Conservation (phyloP, 106 monocot genomes). For the Chionographis japonica region DNA sequence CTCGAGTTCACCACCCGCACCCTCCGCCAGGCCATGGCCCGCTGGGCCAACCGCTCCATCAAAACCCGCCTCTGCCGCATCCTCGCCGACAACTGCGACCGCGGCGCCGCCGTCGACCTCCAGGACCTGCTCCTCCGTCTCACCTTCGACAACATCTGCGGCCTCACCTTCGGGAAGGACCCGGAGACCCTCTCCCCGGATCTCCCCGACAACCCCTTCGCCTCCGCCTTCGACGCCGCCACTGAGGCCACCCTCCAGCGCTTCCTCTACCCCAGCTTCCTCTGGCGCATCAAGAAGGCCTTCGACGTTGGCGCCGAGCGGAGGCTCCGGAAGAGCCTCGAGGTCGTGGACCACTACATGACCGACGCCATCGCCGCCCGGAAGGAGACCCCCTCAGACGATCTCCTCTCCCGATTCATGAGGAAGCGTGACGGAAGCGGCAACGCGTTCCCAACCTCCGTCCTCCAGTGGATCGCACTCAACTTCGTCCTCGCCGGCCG, state of each 20-base stretch:
- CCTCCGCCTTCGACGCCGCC: constrained; percentile 66
- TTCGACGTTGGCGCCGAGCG: constrained; percentile 56
- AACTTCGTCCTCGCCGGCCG: constrained; percentile 88
- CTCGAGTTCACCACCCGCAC: constrained; percentile 92
- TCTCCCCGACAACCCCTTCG: constrained; percentile 70
- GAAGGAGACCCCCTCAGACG: constrained; percentile 51
- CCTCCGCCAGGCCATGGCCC: constrained; percentile 75
- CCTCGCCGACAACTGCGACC: constrained; percentile 30
- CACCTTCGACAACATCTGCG: constrained; percentile 92
- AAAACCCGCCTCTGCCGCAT: constrained; percentile 65
- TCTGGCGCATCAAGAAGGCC: constrained; percentile 80
- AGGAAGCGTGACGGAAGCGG: constrained; percentile 62
- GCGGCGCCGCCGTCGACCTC: constrained; percentile 41
- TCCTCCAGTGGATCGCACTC: constrained; percentile 72
- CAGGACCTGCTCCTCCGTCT: constrained; percentile 81
- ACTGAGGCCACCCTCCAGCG: constrained; percentile 80
- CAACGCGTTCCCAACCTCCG: constrained; percentile 40
- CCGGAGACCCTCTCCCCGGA: constrained; percentile 76
- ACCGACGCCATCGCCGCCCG: constrained; percentile 52
- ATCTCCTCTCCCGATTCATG: constrained; percentile 84
- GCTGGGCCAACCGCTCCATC: constrained; percentile 66
- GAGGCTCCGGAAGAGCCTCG: constrained; percentile 45
- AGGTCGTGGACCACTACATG: constrained; percentile 60
- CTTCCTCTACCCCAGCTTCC: constrained; percentile 60
- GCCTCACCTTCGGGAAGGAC: constrained; percentile 84